A percentile compares a stretch with the other conserved stretches of the same genome.
Evolutionary conservation across 164 flowering plant genomes (phyloP).

Genomic region (Berberis vulgaris): DNA sequence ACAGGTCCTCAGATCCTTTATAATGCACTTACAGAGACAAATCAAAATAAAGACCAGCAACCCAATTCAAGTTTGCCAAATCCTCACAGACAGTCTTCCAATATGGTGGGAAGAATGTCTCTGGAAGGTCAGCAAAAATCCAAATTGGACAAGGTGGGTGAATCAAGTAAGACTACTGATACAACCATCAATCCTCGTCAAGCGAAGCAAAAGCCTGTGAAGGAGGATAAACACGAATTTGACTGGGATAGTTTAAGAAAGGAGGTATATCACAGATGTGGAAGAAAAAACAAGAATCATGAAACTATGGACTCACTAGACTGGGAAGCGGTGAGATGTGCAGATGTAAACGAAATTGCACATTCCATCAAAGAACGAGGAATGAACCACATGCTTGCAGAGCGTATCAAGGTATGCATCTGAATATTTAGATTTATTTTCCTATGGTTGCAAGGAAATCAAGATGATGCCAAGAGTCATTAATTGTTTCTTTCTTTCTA

Average conservation of each 20-base stretch:
- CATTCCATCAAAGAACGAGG: conserved; percentile 54
- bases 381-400: conserved; percentile 53
- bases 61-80: too few relatives aligned
- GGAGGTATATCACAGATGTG: conserved; percentile 24
- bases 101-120: conserved; percentile 1
- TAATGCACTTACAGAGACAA: too few relatives aligned
- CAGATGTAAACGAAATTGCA: conserved; percentile 43
- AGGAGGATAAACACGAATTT: conserved; percentile 11
- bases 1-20: too few relatives aligned
- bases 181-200: conserved; percentile 16
- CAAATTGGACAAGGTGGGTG: conserved; percentile 3
- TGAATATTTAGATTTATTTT: too few relatives aligned
- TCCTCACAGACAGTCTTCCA: too few relatives aligned
- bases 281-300: conserved; percentile 26
- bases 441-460: too few relatives aligned
- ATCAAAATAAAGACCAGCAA: too few relatives aligned
- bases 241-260: not conserved
- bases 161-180: not conserved
- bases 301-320: conserved; percentile 54
- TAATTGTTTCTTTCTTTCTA: too few relatives aligned
- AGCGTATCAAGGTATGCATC: conserved; percentile 52
- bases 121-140: conserved; percentile 3
- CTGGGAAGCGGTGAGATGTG: conserved; percentile 62
- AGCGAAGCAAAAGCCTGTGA: conserved; percentile 24
- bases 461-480: too few relatives aligned